A percentile compares a stretch with the other conserved stretches of the same genome.
Evolutionary conservation across 202 grass and related monocot species (phyloP).

Genomic region (Setaria italica): DNA sequence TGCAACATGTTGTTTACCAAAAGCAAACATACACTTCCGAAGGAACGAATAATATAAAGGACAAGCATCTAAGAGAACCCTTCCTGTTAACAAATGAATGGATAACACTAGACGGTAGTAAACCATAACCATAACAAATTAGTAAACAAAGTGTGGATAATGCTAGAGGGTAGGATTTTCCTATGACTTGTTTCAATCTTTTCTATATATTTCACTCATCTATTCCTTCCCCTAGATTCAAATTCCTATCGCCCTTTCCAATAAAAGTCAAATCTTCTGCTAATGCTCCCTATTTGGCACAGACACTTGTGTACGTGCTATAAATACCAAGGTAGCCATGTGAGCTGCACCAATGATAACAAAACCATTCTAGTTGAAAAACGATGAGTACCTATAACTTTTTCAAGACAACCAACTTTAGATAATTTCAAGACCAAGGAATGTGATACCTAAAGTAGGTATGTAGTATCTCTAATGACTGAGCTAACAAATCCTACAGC

Average conservation of each 20-base stretch:
- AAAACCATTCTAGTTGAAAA: not conserved
- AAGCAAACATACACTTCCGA: not conserved
- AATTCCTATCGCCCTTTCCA: not conserved
- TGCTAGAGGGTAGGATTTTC: not conserved
- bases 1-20: not conserved
- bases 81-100: not conserved
- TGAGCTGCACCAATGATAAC: not conserved
- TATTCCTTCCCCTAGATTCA: not conserved
- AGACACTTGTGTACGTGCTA: not conserved
- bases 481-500: not conserved
- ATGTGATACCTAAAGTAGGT: not conserved
- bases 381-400: not conserved
- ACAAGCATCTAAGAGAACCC: not conserved
- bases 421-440: not conserved
- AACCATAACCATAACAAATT: not conserved
- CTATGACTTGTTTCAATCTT: not conserved
- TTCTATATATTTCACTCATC: not conserved
- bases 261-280: not conserved
- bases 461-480: not conserved
- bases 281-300: slow-evolving; percentile 2
- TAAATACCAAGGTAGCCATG: not conserved
- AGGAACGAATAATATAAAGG: not conserved
- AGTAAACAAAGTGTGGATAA: not conserved
- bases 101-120: not conserved
- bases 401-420: not conserved